Percentiles rank a stretch among this genome's conserved stretches.
These are phyloP conservation scores for Colletotrichum liriopes DNA, from an alignment of 2,329 filamentous ascomycete species.

Conservation along the genomic window DNA sequence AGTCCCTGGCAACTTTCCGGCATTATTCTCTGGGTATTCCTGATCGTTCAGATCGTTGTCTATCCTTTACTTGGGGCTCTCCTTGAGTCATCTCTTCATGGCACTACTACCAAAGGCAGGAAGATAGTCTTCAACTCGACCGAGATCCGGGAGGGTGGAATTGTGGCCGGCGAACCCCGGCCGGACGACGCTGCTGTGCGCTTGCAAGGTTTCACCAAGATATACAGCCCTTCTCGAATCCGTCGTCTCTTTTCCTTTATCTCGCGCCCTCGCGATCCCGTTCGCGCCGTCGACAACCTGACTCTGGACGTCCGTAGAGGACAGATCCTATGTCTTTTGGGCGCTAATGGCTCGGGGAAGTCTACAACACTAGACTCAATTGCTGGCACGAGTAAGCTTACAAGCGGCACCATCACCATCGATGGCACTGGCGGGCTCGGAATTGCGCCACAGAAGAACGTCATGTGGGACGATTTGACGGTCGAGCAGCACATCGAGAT, in stretches of 20 bases:
- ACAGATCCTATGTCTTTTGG: slow-evolving; percentile 88
- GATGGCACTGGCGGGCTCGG: slow-evolving; percentile 86
- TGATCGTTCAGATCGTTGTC: slow-evolving; percentile 82
- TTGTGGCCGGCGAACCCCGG: slow-evolving; percentile 35
- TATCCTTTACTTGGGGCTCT: slow-evolving; percentile 84
- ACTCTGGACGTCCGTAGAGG: slow-evolving; percentile 81
- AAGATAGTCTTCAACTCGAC: slow-evolving; percentile 61
- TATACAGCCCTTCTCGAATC: slow-evolving; percentile 78
- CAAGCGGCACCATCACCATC: slow-evolving; percentile 82
- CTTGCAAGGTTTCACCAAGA: slow-evolving; percentile 82
- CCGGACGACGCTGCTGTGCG: slow-evolving; percentile 72
- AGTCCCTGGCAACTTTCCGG: slow-evolving; percentile 80
- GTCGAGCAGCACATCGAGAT: slow-evolving; percentile 88
- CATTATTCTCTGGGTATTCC: slow-evolving; percentile 83
- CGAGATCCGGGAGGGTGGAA: slow-evolving; percentile 17
- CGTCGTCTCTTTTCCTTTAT: slow-evolving; percentile 66
- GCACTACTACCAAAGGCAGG: slow-evolving; percentile 77
- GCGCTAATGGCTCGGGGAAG: slow-evolving; percentile 92
- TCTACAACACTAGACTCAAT: slow-evolving; percentile 92
- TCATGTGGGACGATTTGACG: slow-evolving; percentile 91
- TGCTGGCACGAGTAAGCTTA: slow-evolving; percentile 84
- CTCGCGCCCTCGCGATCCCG: slow-evolving; percentile 70
- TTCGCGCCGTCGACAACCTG: slow-evolving; percentile 84
- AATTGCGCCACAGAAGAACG: slow-evolving; percentile 93
- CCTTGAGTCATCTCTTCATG: slow-evolving; percentile 82